Conservation (phyloP, 345 rosid species). For the Salix purpurea region DNA sequence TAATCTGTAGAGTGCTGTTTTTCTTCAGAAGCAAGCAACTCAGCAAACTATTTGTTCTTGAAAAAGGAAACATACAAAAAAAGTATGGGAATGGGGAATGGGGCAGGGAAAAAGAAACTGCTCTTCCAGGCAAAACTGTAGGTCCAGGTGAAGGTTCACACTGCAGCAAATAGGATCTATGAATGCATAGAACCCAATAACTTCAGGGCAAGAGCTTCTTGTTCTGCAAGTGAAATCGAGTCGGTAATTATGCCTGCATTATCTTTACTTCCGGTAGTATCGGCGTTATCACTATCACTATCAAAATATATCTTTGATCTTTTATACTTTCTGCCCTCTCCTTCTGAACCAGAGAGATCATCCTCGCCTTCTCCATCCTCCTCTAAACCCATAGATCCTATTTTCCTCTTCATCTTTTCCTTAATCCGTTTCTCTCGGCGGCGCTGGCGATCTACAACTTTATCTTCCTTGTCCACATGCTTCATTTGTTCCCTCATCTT, state of each 20-base stretch:
- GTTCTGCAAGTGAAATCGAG: conserved; percentile 60
- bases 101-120: no score
- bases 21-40: no score
- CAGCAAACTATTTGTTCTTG: no score
- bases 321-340: conserved; percentile 39
- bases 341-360: conserved; percentile 47
- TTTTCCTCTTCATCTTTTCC: conserved; percentile 71
- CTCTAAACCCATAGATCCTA: conserved; percentile 36
- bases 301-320: conserved; percentile 50
- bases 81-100: no score
- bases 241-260: conserved; percentile 31
- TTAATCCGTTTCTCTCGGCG: conserved; percentile 66
- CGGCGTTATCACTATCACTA: conserved; percentile 34
- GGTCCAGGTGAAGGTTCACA: no score
- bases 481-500: conserved; percentile 73
- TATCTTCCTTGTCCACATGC: conserved; percentile 72
- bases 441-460: conserved; percentile 59
- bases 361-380: conserved; percentile 40
- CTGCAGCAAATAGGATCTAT: background rate
- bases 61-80: no score
- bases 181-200: conserved; percentile 56
- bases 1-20: no score
- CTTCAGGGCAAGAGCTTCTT: conserved; percentile 81
- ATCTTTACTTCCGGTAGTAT: conserved; percentile 10
- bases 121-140: no score